Evolutionary conservation across 1,139 yeast species (phyloP).

Genomic region (Saccharomyces hybrid): DNA sequence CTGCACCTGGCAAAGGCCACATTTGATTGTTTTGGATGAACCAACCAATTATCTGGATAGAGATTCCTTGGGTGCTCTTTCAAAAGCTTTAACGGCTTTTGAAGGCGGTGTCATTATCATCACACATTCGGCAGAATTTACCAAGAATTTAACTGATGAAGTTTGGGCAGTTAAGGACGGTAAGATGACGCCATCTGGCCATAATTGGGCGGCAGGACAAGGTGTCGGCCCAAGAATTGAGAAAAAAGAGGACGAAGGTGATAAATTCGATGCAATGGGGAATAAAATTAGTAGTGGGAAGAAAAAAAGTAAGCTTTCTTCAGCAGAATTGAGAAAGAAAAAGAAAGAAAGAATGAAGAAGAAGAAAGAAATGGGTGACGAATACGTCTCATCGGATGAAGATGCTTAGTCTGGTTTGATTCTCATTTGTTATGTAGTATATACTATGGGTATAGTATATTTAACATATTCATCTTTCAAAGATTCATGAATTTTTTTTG

Average conservation of each 20-base stretch:
- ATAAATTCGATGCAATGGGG: conserved; percentile 99
- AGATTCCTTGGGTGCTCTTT: conserved; percentile 98
- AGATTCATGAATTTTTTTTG: too few species aligned
- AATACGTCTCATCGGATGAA: conserved; percentile 93
- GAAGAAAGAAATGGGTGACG: conserved; percentile 99
- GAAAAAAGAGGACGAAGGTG: conserved; percentile 94
- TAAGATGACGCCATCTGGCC: conserved; percentile 98
- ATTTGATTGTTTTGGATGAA: conserved; percentile 96
- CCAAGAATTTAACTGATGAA: conserved; percentile 97
- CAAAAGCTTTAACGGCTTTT: conserved; percentile 95
- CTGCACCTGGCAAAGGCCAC: conserved; percentile 99
- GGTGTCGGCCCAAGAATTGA: conserved; percentile 98
- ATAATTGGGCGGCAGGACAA: conserved; percentile 99
- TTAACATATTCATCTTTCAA: too few species aligned
- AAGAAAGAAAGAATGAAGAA: conserved; percentile 99
- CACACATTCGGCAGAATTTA: conserved; percentile 99
- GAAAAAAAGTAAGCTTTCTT: conserved; percentile 94
- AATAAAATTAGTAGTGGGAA: conserved; percentile 92
- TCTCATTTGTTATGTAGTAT: too few species aligned
- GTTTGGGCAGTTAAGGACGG: conserved; percentile 99
- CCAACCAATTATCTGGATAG: conserved; percentile 98
- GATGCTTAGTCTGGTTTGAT: too few species aligned
- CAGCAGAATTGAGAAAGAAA: conserved; percentile 99
- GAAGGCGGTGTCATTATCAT: conserved; percentile 99
- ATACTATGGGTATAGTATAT: too few species aligned